Conservation (phyloP, 2,329 filamentous ascomycete genomes). For the Madurella mycetomatis region DNA sequence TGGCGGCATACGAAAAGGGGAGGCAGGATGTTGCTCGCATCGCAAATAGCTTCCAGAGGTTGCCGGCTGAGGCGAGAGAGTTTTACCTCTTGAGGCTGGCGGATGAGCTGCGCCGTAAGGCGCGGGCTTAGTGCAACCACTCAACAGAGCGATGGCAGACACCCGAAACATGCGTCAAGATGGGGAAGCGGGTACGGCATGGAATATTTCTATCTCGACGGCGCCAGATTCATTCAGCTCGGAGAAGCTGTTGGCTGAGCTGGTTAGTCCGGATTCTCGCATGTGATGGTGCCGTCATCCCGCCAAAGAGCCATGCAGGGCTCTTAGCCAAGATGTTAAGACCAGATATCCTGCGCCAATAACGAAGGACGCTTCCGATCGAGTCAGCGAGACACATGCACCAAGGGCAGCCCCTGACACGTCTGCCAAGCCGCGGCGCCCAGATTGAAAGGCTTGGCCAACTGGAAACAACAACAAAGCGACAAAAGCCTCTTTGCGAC, state of each 20-base stretch:
- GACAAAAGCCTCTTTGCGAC: not conserved
- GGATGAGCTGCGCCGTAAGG: slow-evolving; percentile 52
- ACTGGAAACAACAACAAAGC: slow-evolving; percentile 2
- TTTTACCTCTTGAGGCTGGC: slow-evolving; percentile 74
- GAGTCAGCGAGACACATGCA: slow-evolving; percentile 25
- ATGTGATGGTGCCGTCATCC: too few relatives aligned
- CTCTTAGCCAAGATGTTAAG: too few relatives aligned
- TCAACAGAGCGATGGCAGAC: not conserved
- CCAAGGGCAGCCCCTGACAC: slow-evolving; percentile 22
- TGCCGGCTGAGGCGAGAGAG: slow-evolving; percentile 61
- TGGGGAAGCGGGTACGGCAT: too few relatives aligned
- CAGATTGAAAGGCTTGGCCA: slow-evolving; percentile 1
- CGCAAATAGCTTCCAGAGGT: slow-evolving; percentile 54
- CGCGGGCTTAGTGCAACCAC: slow-evolving; percentile 9
- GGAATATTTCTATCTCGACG: too few relatives aligned
- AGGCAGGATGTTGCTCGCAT: slow-evolving; percentile 68
- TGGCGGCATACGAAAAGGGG: slow-evolving; percentile 79
- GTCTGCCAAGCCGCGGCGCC: slow-evolving; percentile 10
- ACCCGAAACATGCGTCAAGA: not conserved
- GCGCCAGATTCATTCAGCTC: too few relatives aligned
- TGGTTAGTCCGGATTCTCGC: too few relatives aligned
- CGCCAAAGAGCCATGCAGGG: too few relatives aligned
- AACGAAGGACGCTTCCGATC: slow-evolving; percentile 6
- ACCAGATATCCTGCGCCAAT: slow-evolving; percentile 10
- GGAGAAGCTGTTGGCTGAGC: too few relatives aligned